Evolutionary conservation across 1,284 basidiomycete genomes (phyloP), one percentile per base, ranked within the genome.

Genomic region (Gymnopus androsaceus): DNA sequence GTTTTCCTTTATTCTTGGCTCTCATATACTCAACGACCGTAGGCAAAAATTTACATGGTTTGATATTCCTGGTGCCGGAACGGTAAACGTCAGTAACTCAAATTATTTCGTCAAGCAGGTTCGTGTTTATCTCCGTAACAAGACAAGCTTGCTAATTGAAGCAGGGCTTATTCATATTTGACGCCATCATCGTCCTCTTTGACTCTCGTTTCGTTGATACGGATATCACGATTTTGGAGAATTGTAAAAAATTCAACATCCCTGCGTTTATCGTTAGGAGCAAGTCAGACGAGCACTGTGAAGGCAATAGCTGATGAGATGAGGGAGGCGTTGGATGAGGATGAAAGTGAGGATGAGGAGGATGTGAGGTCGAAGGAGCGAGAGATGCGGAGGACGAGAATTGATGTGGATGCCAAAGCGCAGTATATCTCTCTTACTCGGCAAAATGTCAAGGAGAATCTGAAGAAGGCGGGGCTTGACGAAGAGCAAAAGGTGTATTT

Each of bases 111-210:
- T 71, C 31, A 57, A 67, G 14, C 70, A n/a, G n/a, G n/a, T n/a
- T n/a, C n/a, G n/a, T n/a, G n/a, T n/a, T n/a, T n/a, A n/a, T n/a
- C n/a, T n/a, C n/a, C n/a, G n/a, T n/a, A n/a, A n/a, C n/a, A n/a
- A n/a, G n/a, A n/a, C n/a, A n/a, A n/a, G n/a, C n/a, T n/a, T n/a
- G n/a, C n/a, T n/a, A n/a, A n/a, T n/a, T n/a, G n/a, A n/a, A n/a
- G n/a, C n/a, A 75, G 51, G 70, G 71, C 7, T 64, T 73, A 40
- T 74, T 70, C 30, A 63, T 73, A 50, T 74, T 73, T 52, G 72
- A 75, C 42, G 69, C 63, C 38, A 55, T 74, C 63, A 55, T 73
- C 51, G 59, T 64, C 51, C 55, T 64, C 38, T 59, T 64, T 51
- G 61, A 59, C 41, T 59, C 59, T 50, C 58, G 64, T 9, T 63